These are phyloP conservation scores for Trichosporon faecale DNA, from an alignment of 1,284 basidiomycete genomes.

Conservation along the genomic window DNA sequence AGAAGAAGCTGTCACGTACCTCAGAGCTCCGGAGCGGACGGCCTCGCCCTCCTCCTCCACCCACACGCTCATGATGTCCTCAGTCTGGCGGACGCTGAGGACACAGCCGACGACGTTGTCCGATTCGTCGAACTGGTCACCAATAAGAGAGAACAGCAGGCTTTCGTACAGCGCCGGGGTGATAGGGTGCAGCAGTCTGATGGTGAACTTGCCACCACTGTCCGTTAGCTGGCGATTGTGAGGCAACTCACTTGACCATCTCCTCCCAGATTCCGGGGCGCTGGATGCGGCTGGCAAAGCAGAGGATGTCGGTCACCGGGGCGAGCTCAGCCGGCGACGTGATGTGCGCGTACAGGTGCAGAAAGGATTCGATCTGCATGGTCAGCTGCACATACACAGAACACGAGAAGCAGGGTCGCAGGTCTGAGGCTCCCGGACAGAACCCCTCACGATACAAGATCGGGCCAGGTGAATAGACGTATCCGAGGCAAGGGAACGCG, in stretches of 20 bases:
- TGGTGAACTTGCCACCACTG: conserved; percentile 49
- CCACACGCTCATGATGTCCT: conserved; percentile 54
- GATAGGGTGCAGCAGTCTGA: conserved; percentile 48
- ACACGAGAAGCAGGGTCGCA: background rate
- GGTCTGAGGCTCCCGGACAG: too few species aligned
- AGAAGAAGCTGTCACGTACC: conserved; percentile 32
- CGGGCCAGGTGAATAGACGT: too few species aligned
- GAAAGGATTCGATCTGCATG: conserved; percentile 52
- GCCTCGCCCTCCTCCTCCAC: conserved; percentile 51
- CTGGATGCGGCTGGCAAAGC: conserved; percentile 48
- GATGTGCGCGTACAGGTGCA: conserved; percentile 52
- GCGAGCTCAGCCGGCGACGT: conserved; percentile 50
- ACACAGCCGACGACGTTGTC: conserved; percentile 53
- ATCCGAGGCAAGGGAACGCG: background rate
- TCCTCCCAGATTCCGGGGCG: conserved; percentile 53
- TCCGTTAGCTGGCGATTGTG: conserved; percentile 10
- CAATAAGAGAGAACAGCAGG: conserved; percentile 48
- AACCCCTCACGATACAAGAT: too few species aligned
- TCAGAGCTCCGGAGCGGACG: conserved; percentile 44
- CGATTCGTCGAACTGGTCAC: conserved; percentile 52
- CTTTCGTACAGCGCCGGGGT: conserved; percentile 49
- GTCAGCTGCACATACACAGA: background rate
- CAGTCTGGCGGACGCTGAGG: conserved; percentile 48
- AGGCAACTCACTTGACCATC: conserved; percentile 46
- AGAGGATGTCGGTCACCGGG: conserved; percentile 51